Percentiles rank a stretch among this genome's conserved stretches.
phyloP scores from a whole-genome alignment of 1,284 basidiomycete genomes.

The Papiliotrema laurentii region DNA sequence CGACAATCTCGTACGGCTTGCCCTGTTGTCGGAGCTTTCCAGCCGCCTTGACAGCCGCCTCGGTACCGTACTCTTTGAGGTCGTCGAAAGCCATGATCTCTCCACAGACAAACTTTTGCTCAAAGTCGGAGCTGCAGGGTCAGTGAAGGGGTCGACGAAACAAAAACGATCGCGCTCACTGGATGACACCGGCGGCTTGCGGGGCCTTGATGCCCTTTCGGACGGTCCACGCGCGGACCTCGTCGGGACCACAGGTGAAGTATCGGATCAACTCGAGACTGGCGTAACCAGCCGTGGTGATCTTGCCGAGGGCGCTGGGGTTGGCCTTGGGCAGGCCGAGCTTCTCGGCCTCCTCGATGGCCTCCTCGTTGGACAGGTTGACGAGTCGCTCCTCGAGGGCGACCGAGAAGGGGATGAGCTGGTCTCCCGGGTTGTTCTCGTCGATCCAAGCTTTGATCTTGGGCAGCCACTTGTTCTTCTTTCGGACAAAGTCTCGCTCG shows the following conservation, averaged over 20 bases:
- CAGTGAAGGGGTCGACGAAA: background rate
- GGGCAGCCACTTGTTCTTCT: conserved; percentile 99
- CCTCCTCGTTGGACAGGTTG: conserved; percentile 60
- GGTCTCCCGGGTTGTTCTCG: conserved; percentile 91
- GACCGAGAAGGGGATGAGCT: conserved; percentile 95
- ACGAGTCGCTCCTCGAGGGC: conserved; percentile 89
- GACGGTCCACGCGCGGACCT: conserved; percentile 98
- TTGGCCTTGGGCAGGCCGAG: conserved; percentile 42
- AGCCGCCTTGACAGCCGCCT: conserved; percentile 86
- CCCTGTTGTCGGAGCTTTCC: conserved; percentile 96
- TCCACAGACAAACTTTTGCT: conserved; percentile 99
- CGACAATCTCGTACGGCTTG: conserved; percentile 64
- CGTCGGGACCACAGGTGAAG: conserved; percentile 94
- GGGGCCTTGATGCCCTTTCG: conserved; percentile 90
- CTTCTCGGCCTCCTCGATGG: conserved; percentile 68
- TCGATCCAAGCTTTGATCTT: conserved; percentile 99
- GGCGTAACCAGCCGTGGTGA: conserved; percentile 85
- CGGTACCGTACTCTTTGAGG: conserved; percentile 85
- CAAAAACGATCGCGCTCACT: conserved; percentile 56
- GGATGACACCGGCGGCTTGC: conserved; percentile 96
- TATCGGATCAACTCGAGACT: conserved; percentile 89
- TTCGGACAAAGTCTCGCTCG: conserved; percentile 90
- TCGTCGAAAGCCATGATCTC: conserved; percentile 95
- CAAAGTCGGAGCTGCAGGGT: conserved; percentile 19
- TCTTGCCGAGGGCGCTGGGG: conserved; percentile 73